Conservation (phyloP, 306 rosid species). For the Fragaria iinumae region DNA sequence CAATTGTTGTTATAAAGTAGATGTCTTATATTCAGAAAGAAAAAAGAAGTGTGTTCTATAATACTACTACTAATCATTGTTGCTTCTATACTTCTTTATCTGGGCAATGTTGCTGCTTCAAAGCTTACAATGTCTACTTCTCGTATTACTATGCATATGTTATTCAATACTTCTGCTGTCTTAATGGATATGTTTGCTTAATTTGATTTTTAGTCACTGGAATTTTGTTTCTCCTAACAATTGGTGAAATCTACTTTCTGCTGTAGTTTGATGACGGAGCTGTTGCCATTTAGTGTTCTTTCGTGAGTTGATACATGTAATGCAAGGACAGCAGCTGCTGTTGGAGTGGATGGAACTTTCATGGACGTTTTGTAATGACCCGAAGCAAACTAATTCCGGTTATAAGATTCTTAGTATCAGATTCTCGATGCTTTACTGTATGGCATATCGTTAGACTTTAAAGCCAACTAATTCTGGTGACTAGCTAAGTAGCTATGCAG, state of each 20-base stretch:
- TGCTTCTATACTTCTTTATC: too few species aligned
- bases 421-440: background rate
- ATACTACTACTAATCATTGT: too few species aligned
- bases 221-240: background rate
- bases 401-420: background rate
- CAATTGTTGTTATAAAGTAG: background rate
- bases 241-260: slow-evolving; percentile 31
- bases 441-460: background rate
- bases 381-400: background rate
- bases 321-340: slow-evolving; percentile 93
- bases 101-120: background rate
- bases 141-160: background rate
- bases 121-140: background rate
- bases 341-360: slow-evolving; percentile 96
- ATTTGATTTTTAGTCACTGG: background rate
- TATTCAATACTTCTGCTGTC: background rate
- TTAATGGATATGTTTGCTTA: background rate
- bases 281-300: slow-evolving; percentile 81
- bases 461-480: background rate
- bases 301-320: slow-evolving; percentile 89
- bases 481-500: background rate
- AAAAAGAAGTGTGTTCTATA: too few species aligned
- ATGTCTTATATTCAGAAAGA: background rate
- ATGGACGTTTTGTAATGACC: slow-evolving; percentile 65
- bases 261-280: slow-evolving; percentile 90